A percentile compares a stretch with the other conserved stretches of the same genome.
These are phyloP conservation scores for Pycnococcus provasolii DNA, from an alignment of 139 green algal genomes.

Conservation along the genomic window DNA sequence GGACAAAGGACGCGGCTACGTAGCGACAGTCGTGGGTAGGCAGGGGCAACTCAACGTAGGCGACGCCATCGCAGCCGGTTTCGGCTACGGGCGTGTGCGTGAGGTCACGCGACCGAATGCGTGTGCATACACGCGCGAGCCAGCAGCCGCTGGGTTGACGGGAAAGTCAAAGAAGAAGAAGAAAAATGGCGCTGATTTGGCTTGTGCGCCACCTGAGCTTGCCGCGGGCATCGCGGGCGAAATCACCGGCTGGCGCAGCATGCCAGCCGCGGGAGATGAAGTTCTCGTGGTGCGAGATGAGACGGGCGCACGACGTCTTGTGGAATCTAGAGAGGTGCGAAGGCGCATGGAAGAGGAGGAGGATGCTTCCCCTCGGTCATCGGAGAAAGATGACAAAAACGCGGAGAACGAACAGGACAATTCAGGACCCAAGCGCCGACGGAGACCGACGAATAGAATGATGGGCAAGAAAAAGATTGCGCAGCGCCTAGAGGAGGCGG, in stretches of 20 bases:
- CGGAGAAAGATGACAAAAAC: neutral
- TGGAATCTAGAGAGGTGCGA: conserved; percentile 1
- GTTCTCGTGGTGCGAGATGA: neutral
- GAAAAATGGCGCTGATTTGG: too few species aligned
- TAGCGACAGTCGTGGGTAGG: neutral
- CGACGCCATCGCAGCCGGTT: neutral
- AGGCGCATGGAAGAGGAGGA: too few species aligned
- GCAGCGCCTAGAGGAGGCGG: neutral
- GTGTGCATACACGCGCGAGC: neutral
- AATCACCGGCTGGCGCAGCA: conserved; percentile 1
- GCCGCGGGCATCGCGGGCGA: conserved; percentile 5
- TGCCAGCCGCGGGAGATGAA: conserved; percentile 4
- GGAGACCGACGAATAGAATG: neutral
- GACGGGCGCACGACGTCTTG: neutral
- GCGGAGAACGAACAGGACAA: neutral
- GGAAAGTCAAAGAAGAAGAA: too few species aligned
- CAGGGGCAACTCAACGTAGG: neutral
- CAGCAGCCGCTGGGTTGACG: too few species aligned
- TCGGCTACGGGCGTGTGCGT: conserved; percentile 4
- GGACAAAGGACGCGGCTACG: conserved; percentile 4
- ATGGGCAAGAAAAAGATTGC: neutral
- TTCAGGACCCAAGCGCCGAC: neutral
- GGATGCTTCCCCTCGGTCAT: neutral
- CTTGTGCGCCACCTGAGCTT: neutral
- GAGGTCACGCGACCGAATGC: neutral